Base-by-base conservation (phyloP, 768 basidiomycete species). In the Lactifluus rugatus region DNA sequence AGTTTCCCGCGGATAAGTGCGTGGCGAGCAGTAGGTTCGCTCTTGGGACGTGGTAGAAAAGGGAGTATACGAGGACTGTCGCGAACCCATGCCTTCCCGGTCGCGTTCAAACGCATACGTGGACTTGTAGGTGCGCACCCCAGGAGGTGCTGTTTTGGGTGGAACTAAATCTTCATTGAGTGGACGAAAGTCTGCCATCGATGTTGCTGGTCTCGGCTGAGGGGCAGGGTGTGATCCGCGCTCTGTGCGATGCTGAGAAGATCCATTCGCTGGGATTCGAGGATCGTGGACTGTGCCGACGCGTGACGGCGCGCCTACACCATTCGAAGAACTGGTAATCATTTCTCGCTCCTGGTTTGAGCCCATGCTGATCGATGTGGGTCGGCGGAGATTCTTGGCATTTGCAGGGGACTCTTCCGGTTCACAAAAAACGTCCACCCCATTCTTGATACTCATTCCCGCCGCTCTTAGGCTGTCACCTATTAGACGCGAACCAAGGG, bases 381-480 rank as follows among this genome's bases (percentile, higher is more conserved):
- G 34, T 26, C 51, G 55, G 26, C 17, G 62, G 25, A 17, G 36
- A 26, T 2, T 23, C 60, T 44, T 56, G 37, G 46, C 19, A 11
- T 37, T 45, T 26, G 23, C 48, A 19, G 52, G 14, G 14, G 47
- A 26, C 13, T 51, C 39, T 37, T 59, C 61, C 19, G 44, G 19
- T 23, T 48, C 51, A 9, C 42, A 37, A 19, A 78, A 78, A 5
- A 73, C 69, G 52, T 76, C 73, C 34, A 76, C 72, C 8, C 44
- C 62, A 54, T 47, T 51, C 48, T 47, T 61, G 57, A 67, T 76
- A 31, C 75, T 77, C 56, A 89, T 72, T 10, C 88, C 89, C 0
- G 87, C 86, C 0, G 87, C 85, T 48, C 83, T 76, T 57, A 90
- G 66, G 16, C 81, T 82, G 68, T 89, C 85, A 3, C 84, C 81